These are phyloP conservation scores for Eucalyptus victrix DNA, from an alignment of 345 rosid species.

Conservation along the genomic window DNA sequence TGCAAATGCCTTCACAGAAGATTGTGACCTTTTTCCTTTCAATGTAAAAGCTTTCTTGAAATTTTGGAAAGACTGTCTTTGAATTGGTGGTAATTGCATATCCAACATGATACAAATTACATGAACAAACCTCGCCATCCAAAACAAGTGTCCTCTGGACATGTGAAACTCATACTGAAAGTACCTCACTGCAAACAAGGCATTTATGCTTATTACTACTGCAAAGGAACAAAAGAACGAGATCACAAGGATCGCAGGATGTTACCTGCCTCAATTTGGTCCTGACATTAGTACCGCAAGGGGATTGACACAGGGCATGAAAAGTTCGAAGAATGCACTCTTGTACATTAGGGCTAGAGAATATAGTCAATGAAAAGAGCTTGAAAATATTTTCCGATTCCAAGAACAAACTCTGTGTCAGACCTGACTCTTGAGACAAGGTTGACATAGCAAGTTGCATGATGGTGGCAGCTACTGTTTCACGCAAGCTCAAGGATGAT, in stretches of 20 bases:
- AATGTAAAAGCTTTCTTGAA: neutral
- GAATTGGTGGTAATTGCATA: neutral
- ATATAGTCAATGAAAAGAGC: constrained; percentile 39
- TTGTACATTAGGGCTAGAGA: constrained; percentile 39
- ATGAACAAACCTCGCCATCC: neutral
- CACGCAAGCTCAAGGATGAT: constrained; percentile 29
- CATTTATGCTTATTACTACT: neutral
- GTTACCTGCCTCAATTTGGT: constrained; percentile 42
- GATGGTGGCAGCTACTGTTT: constrained; percentile 37
- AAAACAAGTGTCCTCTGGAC: neutral
- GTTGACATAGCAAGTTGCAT: constrained; percentile 53
- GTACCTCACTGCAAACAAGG: neutral
- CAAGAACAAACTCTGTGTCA: constrained; percentile 20
- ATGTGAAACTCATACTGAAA: neutral
- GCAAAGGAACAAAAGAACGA: neutral
- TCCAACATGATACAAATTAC: neutral
- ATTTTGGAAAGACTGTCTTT: neutral
- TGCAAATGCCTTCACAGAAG: neutral
- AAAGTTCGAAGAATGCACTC: constrained; percentile 43
- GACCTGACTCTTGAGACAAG: constrained; percentile 18
- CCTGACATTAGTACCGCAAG: constrained; percentile 29
- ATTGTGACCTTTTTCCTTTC: neutral
- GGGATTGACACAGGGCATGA: constrained; percentile 43
- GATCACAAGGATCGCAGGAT: neutral
- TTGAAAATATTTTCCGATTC: constrained; percentile 37